Percentiles rank a stretch among this genome's conserved stretches.
Conservation (phyloP, 192 early-diverging fungal genomes). For the Allomyces arbusculus region DNA sequence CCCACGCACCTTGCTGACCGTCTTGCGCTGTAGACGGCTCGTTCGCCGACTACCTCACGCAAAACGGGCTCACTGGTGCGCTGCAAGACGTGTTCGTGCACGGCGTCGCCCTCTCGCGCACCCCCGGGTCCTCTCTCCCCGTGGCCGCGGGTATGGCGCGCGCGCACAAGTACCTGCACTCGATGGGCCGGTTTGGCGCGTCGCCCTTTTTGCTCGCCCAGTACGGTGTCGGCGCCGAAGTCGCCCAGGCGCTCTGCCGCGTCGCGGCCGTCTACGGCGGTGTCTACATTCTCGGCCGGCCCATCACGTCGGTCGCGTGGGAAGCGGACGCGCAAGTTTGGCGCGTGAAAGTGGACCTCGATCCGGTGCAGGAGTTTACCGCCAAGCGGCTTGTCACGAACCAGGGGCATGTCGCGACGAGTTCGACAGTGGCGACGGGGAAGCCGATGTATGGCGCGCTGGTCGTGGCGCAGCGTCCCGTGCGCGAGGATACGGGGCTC, state of each 20-base stretch:
- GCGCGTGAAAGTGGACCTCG: background rate
- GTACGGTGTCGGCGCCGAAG: conserved; percentile 76
- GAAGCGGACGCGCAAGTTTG: conserved; percentile 11
- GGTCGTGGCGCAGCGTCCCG: background rate
- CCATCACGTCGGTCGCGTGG: conserved; percentile 16
- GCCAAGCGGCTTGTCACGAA: background rate
- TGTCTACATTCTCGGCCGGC: conserved; percentile 56
- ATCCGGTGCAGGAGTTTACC: background rate
- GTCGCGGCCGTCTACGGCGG: conserved; percentile 79
- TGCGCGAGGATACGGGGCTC: background rate
- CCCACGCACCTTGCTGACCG: too few species aligned
- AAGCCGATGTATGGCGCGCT: background rate
- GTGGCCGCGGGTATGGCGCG: conserved; percentile 28
- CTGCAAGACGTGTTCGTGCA: background rate
- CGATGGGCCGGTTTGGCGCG: conserved; percentile 68
- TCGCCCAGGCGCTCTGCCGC: conserved; percentile 78
- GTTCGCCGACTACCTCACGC: too few species aligned
- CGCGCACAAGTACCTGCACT: conserved; percentile 42
- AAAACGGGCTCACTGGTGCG: too few species aligned
- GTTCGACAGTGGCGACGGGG: too few species aligned
- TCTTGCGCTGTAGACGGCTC: too few species aligned
- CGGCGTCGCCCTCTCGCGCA: background rate
- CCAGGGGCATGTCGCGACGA: background rate
- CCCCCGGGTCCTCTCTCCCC: background rate
- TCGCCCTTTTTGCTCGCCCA: conserved; percentile 60